Percentiles rank a stretch among this genome's conserved stretches.
Conservation (phyloP, 306 rosid genomes). For the Cajanus cajan region DNA sequence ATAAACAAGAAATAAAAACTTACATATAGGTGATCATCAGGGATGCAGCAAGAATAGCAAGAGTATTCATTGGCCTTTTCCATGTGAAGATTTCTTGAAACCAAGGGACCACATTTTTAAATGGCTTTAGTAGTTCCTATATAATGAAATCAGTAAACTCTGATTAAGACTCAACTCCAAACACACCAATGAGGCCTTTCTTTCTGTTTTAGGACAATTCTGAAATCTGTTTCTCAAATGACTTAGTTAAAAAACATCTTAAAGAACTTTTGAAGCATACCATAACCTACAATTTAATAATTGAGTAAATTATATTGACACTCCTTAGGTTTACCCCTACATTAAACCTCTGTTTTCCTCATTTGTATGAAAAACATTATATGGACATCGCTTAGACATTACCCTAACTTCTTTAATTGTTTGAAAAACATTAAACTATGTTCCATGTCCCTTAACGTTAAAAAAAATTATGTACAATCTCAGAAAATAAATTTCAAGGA, state of each 20-base stretch:
- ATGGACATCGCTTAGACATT: too few species aligned
- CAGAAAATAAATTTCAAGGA: too few species aligned
- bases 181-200: slow-evolving; percentile 6
- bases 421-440: too few species aligned
- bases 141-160: slow-evolving; percentile 16
- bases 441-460: too few species aligned
- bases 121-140: slow-evolving; percentile 79
- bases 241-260: not conserved
- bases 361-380: too few species aligned
- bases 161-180: slow-evolving; percentile 11
- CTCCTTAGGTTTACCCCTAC: too few species aligned
- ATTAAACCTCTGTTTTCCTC: too few species aligned
- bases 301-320: too few species aligned
- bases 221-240: slow-evolving; percentile 12
- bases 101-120: slow-evolving; percentile 44
- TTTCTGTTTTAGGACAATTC: not conserved
- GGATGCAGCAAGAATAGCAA: slow-evolving; percentile 44
- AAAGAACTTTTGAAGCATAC: not conserved
- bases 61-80: slow-evolving; percentile 67
- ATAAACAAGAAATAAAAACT: not conserved
- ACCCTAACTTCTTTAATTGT: too few species aligned
- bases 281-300: not conserved
- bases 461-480: too few species aligned
- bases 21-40: slow-evolving; percentile 68
- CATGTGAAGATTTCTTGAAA: slow-evolving; percentile 59